A percentile compares a stretch with the other conserved stretches of the same genome.
Evolutionary conservation across 495 filamentous ascomycete species (phyloP).

Genomic region (Daldinia bambusicola): DNA sequence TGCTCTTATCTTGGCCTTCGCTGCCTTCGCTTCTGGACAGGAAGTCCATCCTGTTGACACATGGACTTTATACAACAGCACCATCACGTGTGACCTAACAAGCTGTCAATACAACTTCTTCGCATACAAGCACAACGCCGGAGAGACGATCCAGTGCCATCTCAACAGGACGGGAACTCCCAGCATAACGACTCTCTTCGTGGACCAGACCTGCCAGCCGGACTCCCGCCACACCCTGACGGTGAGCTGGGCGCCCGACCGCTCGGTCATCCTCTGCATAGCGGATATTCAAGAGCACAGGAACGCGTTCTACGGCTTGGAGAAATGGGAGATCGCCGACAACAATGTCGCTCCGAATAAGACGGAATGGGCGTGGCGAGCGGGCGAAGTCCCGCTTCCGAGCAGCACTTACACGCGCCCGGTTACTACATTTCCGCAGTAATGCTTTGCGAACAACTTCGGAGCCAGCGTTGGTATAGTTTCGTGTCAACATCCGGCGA

Average conservation of each 20-base stretch:
- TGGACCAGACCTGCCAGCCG: slow-evolving; percentile 7
- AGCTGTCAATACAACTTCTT: slow-evolving; percentile 17
- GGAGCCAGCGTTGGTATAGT: background rate
- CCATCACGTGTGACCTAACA: slow-evolving; percentile 7
- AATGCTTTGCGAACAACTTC: background rate
- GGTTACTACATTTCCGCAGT: background rate
- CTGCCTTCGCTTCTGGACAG: background rate
- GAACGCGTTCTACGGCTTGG: slow-evolving; percentile 18
- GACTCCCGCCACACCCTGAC: slow-evolving; percentile 11
- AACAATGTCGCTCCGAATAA: slow-evolving; percentile 7
- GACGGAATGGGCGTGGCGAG: slow-evolving; percentile 18
- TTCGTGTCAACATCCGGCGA: background rate
- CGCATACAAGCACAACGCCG: slow-evolving; percentile 12
- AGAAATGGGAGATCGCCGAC: slow-evolving; percentile 11
- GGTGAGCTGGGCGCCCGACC: slow-evolving; percentile 18
- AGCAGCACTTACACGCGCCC: background rate
- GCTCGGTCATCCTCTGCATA: slow-evolving; percentile 14
- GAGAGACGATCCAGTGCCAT: slow-evolving; percentile 7
- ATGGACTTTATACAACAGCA: slow-evolving; percentile 29
- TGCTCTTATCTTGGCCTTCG: background rate
- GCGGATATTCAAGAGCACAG: slow-evolving; percentile 5
- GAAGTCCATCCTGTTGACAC: background rate
- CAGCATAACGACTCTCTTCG: background rate
- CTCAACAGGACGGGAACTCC: background rate
- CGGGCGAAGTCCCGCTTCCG: slow-evolving; percentile 9